Evolutionary conservation across 208 protist genomes (phyloP), one percentile per base, ranked within the genome.

Genomic region (Porcisia hertigi): DNA sequence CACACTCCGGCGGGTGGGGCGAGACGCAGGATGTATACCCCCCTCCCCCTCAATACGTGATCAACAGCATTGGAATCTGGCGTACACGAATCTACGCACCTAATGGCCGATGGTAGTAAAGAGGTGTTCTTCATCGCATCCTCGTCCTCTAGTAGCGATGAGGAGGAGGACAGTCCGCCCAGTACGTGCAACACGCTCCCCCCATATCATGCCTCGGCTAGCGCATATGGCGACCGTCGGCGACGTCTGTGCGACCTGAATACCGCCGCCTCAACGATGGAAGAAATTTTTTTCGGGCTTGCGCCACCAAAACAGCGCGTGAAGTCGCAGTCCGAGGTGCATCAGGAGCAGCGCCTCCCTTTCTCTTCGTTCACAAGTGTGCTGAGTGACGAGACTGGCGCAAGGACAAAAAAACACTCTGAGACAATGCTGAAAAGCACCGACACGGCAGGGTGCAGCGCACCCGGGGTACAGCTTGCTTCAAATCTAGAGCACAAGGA

Each of bases 251-350:
- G 52, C 62, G 36, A 20, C 4, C 5, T 62, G 3, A 7, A 25
- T 30, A 0, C 62, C 1, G 2, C 55, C 6, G 58, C 77, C 4
- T 67, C 58, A 4, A 74, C 77, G 12, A 82, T 82, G 77, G 77
- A 82, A n/a, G 67, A 67, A 36, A 25, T 82, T 9, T 39, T 82
- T 12, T 82, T 71, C 62, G 49, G 58, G 30, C 72, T 66, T 9
- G 49, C 70, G 2, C 72, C 80, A 34, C 65, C 71, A 25, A 36
- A 60, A 25, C 54, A 34, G 23, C 54, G 58, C 18, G 30, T 36
- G 69, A n/a, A 16, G 47, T n/a, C 69, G 49, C 69, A 41, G 47
- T 39, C n/a, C 8, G 23, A n/a, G 64, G 1, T 7, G 45, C 18
- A 8, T 18, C 66, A 6, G 43, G 30, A 20, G 69, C 69, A 36